Conservation (phyloP, 805 yeast genomes). For the Myxozyma neotropica region DNA sequence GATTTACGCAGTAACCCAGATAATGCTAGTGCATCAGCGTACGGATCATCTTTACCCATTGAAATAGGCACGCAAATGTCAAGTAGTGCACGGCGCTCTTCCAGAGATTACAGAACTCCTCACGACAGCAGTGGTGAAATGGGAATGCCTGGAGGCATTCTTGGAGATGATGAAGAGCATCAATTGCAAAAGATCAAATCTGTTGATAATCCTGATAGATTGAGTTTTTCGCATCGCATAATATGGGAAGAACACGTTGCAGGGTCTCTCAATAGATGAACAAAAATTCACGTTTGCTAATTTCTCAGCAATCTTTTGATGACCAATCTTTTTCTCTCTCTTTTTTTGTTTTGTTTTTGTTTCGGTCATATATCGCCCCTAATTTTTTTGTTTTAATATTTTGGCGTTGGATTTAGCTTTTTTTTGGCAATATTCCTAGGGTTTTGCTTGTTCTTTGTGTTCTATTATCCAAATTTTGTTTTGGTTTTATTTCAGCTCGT, state of each 20-base stretch:
- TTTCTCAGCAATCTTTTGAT: neutral
- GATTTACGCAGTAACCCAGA: neutral
- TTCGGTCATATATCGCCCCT: neutral
- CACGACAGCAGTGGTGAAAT: conserved; percentile 23
- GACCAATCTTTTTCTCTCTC: neutral
- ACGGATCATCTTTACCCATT: conserved; percentile 26
- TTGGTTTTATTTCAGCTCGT: neutral
- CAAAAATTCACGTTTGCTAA: neutral
- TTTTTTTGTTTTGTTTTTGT: neutral
- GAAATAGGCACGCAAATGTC: conserved; percentile 21
- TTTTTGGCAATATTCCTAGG: too few species aligned
- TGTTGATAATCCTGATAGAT: conserved; percentile 25
- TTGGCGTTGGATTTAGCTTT: too few species aligned
- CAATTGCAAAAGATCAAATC: conserved; percentile 19
- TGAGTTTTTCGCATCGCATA: conserved; percentile 30
- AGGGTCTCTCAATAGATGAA: conserved; percentile 14
- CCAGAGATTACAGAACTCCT: neutral
- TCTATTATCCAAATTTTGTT: neutral
- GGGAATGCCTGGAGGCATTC: conserved; percentile 26
- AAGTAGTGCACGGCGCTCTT: neutral
- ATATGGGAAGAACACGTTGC: conserved; percentile 32
- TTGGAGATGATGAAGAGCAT: conserved; percentile 27
- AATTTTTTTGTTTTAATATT: too few species aligned
- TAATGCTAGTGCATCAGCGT: conserved; percentile 5
- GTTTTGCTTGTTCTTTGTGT: too few species aligned